A percentile compares a stretch with the other conserved stretches of the same genome.
These are phyloP conservation scores for Bolboschoenoplectus hybrid DNA, from an alignment of 202 grass and related monocot genomes.

Conservation along the genomic window DNA sequence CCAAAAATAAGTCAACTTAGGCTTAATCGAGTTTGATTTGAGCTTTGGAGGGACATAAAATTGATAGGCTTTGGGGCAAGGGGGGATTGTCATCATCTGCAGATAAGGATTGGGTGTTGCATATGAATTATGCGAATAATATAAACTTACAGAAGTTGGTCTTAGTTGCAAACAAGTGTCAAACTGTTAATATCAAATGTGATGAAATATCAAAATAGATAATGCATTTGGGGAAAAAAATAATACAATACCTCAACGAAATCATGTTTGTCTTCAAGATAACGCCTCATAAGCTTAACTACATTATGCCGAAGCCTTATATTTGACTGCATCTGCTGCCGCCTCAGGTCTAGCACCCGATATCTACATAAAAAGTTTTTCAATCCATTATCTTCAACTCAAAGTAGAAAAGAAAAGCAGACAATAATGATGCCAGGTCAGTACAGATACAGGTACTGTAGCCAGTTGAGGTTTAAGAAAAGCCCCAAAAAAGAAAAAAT, in stretches of 20 bases:
- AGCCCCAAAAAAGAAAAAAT: background rate
- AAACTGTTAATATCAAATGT: background rate
- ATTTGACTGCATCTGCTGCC: slow-evolving; percentile 95
- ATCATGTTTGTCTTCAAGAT: slow-evolving; percentile 89
- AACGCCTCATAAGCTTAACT: slow-evolving; percentile 79
- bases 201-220: background rate
- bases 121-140: background rate
- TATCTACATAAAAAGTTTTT: slow-evolving; percentile 52
- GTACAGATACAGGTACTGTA: background rate
- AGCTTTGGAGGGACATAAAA: background rate
- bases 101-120: background rate
- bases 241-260: slow-evolving; percentile 84
- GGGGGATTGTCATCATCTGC: background rate
- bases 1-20: background rate
- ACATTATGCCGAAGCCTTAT: slow-evolving; percentile 89
- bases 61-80: background rate
- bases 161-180: slow-evolving; percentile 5
- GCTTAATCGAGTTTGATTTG: background rate
- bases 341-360: slow-evolving; percentile 83
- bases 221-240: slow-evolving; percentile 10
- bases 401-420: background rate
- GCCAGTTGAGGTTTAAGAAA: background rate
- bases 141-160: background rate
- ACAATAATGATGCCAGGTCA: background rate
- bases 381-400: background rate